A percentile compares a stretch with the other conserved stretches of the same genome.
These are phyloP conservation scores for Trypanosoma mega DNA, from an alignment of 208 protist genomes.

Conservation along the genomic window DNA sequence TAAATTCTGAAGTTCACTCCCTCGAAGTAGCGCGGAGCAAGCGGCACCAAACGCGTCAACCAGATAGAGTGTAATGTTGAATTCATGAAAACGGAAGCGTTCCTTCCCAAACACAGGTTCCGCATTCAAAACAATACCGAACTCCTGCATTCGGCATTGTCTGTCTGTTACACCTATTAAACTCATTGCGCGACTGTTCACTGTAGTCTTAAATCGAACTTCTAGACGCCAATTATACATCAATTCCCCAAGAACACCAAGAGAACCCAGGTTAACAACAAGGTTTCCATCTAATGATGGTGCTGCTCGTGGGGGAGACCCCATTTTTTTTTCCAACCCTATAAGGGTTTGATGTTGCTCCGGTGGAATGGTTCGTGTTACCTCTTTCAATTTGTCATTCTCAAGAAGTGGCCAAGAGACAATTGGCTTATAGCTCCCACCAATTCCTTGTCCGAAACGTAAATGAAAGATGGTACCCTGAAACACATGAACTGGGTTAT, in stretches of 20 bases:
- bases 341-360: conserved; percentile 81
- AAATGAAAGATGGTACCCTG: conserved; percentile 73
- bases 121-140: conserved; percentile 86
- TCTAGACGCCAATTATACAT: conserved; percentile 89
- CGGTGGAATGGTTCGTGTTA: conserved; percentile 64
- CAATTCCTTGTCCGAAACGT: conserved; percentile 54
- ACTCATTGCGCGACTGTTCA: conserved; percentile 72
- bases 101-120: conserved; percentile 81
- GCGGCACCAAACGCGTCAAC: conserved; percentile 80
- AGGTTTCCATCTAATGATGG: conserved; percentile 80
- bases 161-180: conserved; percentile 80
- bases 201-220: conserved; percentile 78
- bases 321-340: conserved; percentile 45
- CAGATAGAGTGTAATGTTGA: conserved; percentile 82
- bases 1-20: conserved; percentile 75
- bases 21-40: conserved; percentile 80
- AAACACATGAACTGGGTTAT: conserved; percentile 59
- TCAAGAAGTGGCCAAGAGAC: conserved; percentile 71
- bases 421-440: conserved; percentile 41
- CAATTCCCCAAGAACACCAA: conserved; percentile 74
- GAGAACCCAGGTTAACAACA: conserved; percentile 72
- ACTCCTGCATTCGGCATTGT: conserved; percentile 84
- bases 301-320: conserved; percentile 46
- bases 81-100: conserved; percentile 79
- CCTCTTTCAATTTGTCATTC: conserved; percentile 57